Percentiles rank a stretch among this genome's conserved stretches.
Evolutionary conservation across 768 basidiomycete species (phyloP).

Genomic region (Rhizopogon sp.): DNA sequence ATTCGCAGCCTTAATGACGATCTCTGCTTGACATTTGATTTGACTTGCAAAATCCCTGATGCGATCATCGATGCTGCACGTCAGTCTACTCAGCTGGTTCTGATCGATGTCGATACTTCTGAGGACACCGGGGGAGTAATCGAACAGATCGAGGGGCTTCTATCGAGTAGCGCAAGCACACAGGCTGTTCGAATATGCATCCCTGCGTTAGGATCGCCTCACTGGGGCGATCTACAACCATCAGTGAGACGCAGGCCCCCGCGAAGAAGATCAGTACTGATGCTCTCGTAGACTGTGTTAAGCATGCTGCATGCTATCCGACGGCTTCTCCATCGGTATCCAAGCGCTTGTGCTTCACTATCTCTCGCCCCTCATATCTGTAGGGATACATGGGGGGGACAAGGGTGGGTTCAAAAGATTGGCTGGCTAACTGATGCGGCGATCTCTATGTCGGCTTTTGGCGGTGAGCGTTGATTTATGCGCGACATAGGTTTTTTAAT

Average conservation of each 20-base stretch:
- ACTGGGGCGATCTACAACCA: constrained; percentile 61
- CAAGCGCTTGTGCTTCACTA: constrained; percentile 61
- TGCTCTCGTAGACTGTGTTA: constrained; percentile 44
- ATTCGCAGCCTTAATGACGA: constrained; percentile 45
- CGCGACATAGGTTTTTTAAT: constrained; percentile 2
- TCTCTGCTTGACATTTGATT: constrained; percentile 69
- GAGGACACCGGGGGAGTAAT: constrained; percentile 17
- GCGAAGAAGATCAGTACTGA: neutral
- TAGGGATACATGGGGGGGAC: constrained; percentile 51
- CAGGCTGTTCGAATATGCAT: constrained; percentile 55
- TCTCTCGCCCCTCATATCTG: constrained; percentile 63
- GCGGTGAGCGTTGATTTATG: constrained; percentile 45
- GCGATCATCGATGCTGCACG: constrained; percentile 42
- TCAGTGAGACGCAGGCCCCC: constrained; percentile 38
- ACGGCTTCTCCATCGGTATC: constrained; percentile 48
- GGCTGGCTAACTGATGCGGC: constrained; percentile 77
- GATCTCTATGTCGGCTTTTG: constrained; percentile 72
- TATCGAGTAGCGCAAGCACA: constrained; percentile 19
- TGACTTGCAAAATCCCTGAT: constrained; percentile 57
- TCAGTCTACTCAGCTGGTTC: constrained; percentile 32
- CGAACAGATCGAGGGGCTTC: constrained; percentile 22
- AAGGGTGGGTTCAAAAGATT: constrained; percentile 72
- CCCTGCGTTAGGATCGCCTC: constrained; percentile 52
- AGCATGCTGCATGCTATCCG: constrained; percentile 71
- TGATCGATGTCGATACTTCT: constrained; percentile 19